These are phyloP conservation scores for Fusarium sp. DNA, from an alignment of 2,329 filamentous ascomycete genomes.

Conservation along the genomic window DNA sequence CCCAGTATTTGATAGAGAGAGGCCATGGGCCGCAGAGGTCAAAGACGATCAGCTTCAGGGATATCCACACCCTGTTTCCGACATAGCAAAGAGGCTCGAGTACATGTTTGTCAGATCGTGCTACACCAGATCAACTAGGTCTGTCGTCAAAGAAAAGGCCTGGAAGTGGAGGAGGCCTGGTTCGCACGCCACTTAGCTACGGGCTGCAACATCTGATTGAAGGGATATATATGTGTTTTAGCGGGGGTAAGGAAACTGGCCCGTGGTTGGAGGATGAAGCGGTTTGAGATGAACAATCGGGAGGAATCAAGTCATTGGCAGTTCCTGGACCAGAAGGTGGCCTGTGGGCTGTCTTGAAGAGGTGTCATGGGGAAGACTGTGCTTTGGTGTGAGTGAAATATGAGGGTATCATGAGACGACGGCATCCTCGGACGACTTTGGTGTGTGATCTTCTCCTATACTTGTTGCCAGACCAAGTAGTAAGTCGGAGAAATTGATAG, in stretches of 20 bases:
- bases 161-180: conserved; percentile 54
- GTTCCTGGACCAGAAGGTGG: conserved; percentile 4
- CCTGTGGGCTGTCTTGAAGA: conserved; percentile 3
- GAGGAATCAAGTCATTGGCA: background rate
- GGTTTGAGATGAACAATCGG: conserved; percentile 5
- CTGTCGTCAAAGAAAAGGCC: background rate
- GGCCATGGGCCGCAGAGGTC: background rate
- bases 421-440: background rate
- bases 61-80: background rate
- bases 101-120: background rate
- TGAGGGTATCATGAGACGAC: background rate
- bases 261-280: conserved; percentile 11
- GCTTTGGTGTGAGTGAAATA: background rate
- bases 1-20: background rate
- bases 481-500: background rate
- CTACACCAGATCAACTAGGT: background rate
- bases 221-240: conserved; percentile 70
- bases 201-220: conserved; percentile 85
- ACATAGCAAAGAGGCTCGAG: background rate
- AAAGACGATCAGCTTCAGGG: background rate
- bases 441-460: background rate
- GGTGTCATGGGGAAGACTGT: conserved; percentile 10
- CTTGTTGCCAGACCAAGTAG: background rate
- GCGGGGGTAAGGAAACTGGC: background rate
- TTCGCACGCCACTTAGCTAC: conserved; percentile 89